These are phyloP conservation scores for Spongispora temasekensis DNA, from an alignment of 1,284 basidiomycete genomes.

Conservation along the genomic window DNA sequence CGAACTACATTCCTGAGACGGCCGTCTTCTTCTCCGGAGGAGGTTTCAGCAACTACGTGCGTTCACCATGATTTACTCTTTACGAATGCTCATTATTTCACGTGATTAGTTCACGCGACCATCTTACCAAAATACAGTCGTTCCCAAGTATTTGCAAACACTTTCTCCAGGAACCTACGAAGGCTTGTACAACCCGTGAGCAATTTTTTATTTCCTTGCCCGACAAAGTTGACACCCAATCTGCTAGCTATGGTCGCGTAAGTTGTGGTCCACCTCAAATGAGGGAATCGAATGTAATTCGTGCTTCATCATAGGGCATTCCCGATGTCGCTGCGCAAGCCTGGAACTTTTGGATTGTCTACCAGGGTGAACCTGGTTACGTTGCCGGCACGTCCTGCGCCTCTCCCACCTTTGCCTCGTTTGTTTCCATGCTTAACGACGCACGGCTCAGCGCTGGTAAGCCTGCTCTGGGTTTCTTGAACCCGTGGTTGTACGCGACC, in stretches of 20 bases:
- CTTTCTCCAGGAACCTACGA: slow-evolving; percentile 50
- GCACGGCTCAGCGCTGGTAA: slow-evolving; percentile 46
- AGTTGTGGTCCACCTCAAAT: slow-evolving; percentile 7
- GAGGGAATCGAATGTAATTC: slow-evolving; percentile 25
- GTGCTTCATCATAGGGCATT: slow-evolving; percentile 38
- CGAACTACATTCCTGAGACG: slow-evolving; percentile 54
- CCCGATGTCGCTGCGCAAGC: slow-evolving; percentile 66
- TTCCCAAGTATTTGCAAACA: slow-evolving; percentile 41
- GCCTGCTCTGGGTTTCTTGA: slow-evolving; percentile 57
- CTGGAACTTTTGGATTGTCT: slow-evolving; percentile 9
- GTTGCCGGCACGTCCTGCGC: slow-evolving; percentile 53
- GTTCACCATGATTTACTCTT: not conserved
- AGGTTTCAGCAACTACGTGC: slow-evolving; percentile 51
- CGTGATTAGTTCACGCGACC: slow-evolving; percentile 22
- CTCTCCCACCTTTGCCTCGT: slow-evolving; percentile 20
- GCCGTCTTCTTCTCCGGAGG: slow-evolving; percentile 64
- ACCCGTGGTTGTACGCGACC: slow-evolving; percentile 54
- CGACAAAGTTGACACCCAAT: not conserved
- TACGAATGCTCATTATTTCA: not conserved
- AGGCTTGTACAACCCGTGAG: slow-evolving; percentile 62
- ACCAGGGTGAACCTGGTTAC: slow-evolving; percentile 12
- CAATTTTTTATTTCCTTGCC: not conserved
- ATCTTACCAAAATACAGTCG: slow-evolving; percentile 13
- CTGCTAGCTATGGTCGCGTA: slow-evolving; percentile 38
- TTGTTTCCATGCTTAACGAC: slow-evolving; percentile 65